Conservation (phyloP, 805 yeast genomes). For the Barnettozyma populi region DNA sequence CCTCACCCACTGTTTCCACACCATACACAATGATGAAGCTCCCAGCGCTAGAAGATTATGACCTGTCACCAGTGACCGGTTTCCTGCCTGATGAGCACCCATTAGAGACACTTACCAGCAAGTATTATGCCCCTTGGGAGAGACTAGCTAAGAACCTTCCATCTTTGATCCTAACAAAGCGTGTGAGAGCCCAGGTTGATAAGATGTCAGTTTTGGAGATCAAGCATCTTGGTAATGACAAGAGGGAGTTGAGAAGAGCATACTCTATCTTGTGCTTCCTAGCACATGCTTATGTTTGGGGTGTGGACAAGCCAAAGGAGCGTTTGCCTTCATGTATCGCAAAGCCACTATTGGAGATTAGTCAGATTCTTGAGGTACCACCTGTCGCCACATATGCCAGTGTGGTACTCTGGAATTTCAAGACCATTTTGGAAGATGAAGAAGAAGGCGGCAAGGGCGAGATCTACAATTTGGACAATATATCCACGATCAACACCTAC, state of each 20-base stretch:
- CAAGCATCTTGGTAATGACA: constrained; percentile 32
- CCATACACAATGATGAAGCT: constrained; percentile 24
- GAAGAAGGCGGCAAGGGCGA: constrained; percentile 9
- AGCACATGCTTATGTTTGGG: constrained; percentile 90
- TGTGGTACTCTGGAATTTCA: constrained; percentile 83
- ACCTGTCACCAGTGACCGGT: constrained; percentile 65
- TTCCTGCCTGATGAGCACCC: constrained; percentile 74
- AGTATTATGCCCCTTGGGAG: constrained; percentile 78
- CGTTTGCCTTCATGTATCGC: constrained; percentile 65
- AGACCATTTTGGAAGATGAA: constrained; percentile 44
- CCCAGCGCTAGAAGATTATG: constrained; percentile 58
- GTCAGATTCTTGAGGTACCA: constrained; percentile 64
- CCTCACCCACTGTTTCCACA: not conserved
- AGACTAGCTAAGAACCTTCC: constrained; percentile 59
- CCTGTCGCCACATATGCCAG: constrained; percentile 89
- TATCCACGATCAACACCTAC: constrained; percentile 77
- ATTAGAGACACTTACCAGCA: constrained; percentile 48
- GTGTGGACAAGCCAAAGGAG: constrained; percentile 55
- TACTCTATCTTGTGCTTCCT: constrained; percentile 74
- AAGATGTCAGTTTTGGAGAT: constrained; percentile 52
- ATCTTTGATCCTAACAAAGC: constrained; percentile 60
- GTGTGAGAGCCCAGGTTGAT: constrained; percentile 61
- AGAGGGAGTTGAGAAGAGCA: constrained; percentile 67
- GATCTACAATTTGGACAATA: constrained; percentile 50
- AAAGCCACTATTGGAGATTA: constrained; percentile 56